phyloP scores from a whole-genome alignment of 2,329 filamentous ascomycete species.

The Tolypocladium ovalisporum region DNA sequence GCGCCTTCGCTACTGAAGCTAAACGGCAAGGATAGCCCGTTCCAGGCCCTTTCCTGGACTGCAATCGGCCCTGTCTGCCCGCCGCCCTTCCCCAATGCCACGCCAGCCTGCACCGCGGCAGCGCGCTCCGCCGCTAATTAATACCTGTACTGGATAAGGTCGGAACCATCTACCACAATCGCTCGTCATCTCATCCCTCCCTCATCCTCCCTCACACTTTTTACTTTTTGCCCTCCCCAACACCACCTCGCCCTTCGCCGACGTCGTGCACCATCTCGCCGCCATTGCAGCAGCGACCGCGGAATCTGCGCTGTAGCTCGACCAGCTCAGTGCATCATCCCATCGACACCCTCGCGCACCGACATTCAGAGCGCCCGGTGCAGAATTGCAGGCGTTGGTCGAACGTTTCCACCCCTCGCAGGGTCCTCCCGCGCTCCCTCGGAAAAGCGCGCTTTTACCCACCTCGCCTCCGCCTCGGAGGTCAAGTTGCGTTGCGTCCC shows the following conservation, averaged over 20 bases:
- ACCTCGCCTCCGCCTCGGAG: not conserved
- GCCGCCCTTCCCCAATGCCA: not conserved
- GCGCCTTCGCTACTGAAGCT: not conserved
- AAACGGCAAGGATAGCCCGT: not conserved
- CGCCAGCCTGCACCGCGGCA: not conserved
- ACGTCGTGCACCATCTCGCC: not conserved
- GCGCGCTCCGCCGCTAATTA: not conserved
- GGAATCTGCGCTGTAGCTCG: not conserved
- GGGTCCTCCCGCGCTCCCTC: not conserved
- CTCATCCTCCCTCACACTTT: slow-evolving; percentile 3
- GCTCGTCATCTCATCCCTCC: not conserved
- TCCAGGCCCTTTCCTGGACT: not conserved
- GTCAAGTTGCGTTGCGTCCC: not conserved
- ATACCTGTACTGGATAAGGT: not conserved
- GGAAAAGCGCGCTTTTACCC: not conserved
- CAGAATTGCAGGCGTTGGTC: not conserved
- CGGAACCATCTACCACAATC: not conserved
- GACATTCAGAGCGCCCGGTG: not conserved
- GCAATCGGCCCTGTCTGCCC: not conserved
- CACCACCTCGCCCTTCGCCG: not conserved
- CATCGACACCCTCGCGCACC: not conserved
- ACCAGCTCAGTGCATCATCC: too few species aligned
- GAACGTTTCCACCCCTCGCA: not conserved
- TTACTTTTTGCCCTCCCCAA: not conserved
- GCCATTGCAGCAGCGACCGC: not conserved